Conservation (phyloP, 495 filamentous ascomycete species). For the Penicillium simplicissimum region DNA sequence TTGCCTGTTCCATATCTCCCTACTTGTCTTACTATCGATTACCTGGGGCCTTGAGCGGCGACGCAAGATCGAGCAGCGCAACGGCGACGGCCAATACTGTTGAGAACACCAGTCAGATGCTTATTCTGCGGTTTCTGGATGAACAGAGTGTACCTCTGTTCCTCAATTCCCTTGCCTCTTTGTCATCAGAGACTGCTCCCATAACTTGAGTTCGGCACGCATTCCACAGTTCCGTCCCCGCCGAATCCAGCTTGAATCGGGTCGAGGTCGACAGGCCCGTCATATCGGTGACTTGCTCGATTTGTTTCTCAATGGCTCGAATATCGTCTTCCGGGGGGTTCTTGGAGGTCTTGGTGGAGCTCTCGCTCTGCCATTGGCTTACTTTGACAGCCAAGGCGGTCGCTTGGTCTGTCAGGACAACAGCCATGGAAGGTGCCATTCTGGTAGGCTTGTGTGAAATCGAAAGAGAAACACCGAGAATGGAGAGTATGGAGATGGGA, state of each 20-base stretch:
- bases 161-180: background rate
- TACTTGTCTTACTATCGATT: background rate
- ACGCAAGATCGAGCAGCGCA: background rate
- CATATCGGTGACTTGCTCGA: background rate
- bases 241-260: conserved; percentile 27
- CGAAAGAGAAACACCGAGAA: background rate
- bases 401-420: background rate
- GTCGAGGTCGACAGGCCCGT: background rate
- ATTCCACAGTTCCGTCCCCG: conserved; percentile 42
- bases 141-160: background rate
- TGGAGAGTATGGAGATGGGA: background rate
- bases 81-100: conserved; percentile 62
- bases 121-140: no score
- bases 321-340: background rate
- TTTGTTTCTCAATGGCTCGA: background rate
- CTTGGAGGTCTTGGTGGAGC: background rate
- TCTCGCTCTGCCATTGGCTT: background rate
- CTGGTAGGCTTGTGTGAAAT: background rate
- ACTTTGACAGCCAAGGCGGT: background rate
- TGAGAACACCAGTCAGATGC: conserved; percentile 34
- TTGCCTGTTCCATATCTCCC: background rate
- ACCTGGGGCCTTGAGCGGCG: background rate
- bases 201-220: conserved; percentile 18
- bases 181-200: background rate
- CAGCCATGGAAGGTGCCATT: background rate